These are phyloP conservation scores for Tylopilus sp. DNA, from an alignment of 1,284 basidiomycete genomes.

Conservation along the genomic window DNA sequence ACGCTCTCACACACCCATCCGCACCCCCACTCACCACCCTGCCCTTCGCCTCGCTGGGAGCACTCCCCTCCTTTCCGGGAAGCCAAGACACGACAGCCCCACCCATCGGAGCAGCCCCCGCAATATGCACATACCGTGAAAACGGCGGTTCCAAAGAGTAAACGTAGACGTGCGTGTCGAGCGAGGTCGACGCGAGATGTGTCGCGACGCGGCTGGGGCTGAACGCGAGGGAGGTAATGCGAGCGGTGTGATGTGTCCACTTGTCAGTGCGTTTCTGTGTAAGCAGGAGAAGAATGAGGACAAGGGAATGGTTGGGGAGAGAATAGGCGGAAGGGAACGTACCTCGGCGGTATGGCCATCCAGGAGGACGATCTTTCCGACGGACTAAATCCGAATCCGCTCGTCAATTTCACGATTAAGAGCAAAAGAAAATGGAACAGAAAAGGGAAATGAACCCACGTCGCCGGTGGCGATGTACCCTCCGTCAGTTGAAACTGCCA, in stretches of 20 bases:
- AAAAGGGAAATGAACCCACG: slow-evolving; percentile 41
- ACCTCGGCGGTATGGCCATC: slow-evolving; percentile 64
- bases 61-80: slow-evolving; percentile 12
- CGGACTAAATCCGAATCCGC: slow-evolving; percentile 39
- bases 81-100: slow-evolving; percentile 82
- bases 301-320: not conserved
- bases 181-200: slow-evolving; percentile 79
- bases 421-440: not conserved
- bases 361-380: slow-evolving; percentile 78
- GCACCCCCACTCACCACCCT: slow-evolving; percentile 75
- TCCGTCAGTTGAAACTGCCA: slow-evolving; percentile 82
- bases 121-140: slow-evolving; percentile 73
- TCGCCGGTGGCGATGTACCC: slow-evolving; percentile 77
- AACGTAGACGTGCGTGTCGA: slow-evolving; percentile 90
- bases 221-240: slow-evolving; percentile 75
- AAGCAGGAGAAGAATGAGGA: not conserved
- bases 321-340: slow-evolving; percentile 5
- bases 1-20: slow-evolving; percentile 78
- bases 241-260: slow-evolving; percentile 88
- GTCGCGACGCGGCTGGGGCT: too few relatives aligned
- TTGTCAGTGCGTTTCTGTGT: slow-evolving; percentile 34
- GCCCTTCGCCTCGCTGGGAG: slow-evolving; percentile 22
- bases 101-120: slow-evolving; percentile 82
- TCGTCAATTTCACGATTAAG: slow-evolving; percentile 2
- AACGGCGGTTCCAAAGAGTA: slow-evolving; percentile 79